Base-by-base conservation (phyloP, 1,284 basidiomycete species). In the Fomitiporia mediterranea region DNA sequence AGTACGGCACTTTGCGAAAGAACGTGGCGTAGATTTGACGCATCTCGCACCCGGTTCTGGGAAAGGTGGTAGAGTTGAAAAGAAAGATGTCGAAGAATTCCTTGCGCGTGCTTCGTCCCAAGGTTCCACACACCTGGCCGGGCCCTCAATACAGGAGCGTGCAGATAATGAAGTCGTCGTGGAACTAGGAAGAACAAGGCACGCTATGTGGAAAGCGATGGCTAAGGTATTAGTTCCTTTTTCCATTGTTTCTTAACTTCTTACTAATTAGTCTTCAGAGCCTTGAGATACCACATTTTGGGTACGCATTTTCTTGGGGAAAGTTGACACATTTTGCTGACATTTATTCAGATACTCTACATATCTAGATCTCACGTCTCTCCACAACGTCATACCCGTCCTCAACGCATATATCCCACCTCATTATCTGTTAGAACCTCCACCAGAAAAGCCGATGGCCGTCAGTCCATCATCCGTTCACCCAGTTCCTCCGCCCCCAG, bases 121-220 rank as follows among this genome's bases (percentile, higher is more conserved):
- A 42, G 42, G 60, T 1, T 53, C 49, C n/a, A 19, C n/a, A n/a
- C 52, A 23, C 48, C 51, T 13, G n/a, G 15, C 6, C 13, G n/a
- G 48, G 35, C 43, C 59, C 39, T 61, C 61, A 13, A 49, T 54
- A 25, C 48, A 61, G 28, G 61, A 52, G 35, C 42, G 32, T 47
- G 69, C 64, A 13, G 66, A 75, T 35, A 81, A 85, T 44, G 61
- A 65, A 42, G 71, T 78, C 9, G 73, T 84, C 1, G 80, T 92
- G 2, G 87, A 90, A 57, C 75, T 93, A 52, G 87, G 86, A 15
- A 75, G 90, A 62, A 93, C 89, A 7, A 76, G 91, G 56, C 83
- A 85, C 67, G 84, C 83, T 37, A 94, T 94, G 91, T 94, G 83
- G 82, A 89, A 89, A 63, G 89, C 88, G 1, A 92, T 94, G 89